Evolutionary conservation across 2,329 filamentous ascomycete genomes (phyloP), one percentile per base, ranked within the genome.

Genomic region (Periconia macrospinosa): DNA sequence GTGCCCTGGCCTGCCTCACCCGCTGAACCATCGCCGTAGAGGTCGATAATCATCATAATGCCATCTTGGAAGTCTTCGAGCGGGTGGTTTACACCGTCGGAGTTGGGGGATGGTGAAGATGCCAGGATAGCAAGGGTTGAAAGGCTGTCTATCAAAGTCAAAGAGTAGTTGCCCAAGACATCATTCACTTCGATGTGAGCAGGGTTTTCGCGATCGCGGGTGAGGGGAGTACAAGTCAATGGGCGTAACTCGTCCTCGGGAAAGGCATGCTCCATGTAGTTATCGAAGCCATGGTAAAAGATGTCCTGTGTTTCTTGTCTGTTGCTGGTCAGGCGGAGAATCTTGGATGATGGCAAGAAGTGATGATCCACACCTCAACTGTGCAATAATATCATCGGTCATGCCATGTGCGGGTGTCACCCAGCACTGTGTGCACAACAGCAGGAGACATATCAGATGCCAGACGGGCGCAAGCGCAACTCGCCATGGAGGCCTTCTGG

Each of bases 251-350:
- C 94, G 69, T 99, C 94, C 75, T 97, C 94, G 13, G 94, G 94
- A 69, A 97, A 99, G 53, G 92, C 94, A 74, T 96, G 82, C 60
- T 84, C 78, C 87, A 97, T 94, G 79, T 99, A 99, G 74, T 93
- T 96, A 76, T 92, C 87, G 78, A 87, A 97, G 55, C 94, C 94
- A 80, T 99, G 94, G 75, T 96, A 96, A 79, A 97, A 97, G 83
- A 97, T 91, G 63, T 90, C 82, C 53, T 70, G 64, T 23, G 79
- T 79, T 58, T 81, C 78, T 63, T 76, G 76, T 62, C 76, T 78
- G 54, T 18, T 42, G 11, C n/a, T 14, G 41, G 23, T 42, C 41
- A 42, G 17, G 17, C 23, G 23, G 23, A 27, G 23, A 27, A 27
- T 3, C 23, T 27, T 27, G 23, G 23, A 27, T 27, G 23, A 27